phyloP scores from a whole-genome alignment of 306 rosid species.

The Prunus padus region DNA sequence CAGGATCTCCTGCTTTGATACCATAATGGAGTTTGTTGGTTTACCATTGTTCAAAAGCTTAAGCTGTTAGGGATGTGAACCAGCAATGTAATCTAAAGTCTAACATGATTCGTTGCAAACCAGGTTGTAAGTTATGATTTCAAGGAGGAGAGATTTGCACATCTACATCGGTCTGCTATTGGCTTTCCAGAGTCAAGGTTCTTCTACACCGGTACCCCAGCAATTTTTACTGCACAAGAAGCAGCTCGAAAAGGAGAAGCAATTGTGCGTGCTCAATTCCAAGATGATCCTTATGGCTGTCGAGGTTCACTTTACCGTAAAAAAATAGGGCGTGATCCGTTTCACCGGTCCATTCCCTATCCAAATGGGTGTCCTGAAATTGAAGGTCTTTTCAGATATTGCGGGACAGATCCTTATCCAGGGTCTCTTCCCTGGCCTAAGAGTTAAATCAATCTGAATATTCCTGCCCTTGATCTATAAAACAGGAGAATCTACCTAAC shows the following conservation, averaged over 20 bases:
- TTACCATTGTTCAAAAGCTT: background rate
- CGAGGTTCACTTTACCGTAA: slow-evolving; percentile 70
- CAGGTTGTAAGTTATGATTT: slow-evolving; percentile 95
- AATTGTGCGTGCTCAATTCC: slow-evolving; percentile 73
- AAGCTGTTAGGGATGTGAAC: background rate
- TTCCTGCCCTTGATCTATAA: background rate
- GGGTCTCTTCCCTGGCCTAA: slow-evolving; percentile 67
- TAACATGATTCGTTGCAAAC: slow-evolving; percentile 15
- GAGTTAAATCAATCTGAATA: background rate
- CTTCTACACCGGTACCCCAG: slow-evolving; percentile 77
- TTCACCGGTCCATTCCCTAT: slow-evolving; percentile 87
- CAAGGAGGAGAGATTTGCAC: slow-evolving; percentile 75
- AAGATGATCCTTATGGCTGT: slow-evolving; percentile 80
- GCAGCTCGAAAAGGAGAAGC: slow-evolving; percentile 84
- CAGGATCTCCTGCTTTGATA: slow-evolving; percentile 2
- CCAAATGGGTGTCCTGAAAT: slow-evolving; percentile 95
- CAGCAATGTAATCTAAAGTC: background rate
- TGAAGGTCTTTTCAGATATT: slow-evolving; percentile 75
- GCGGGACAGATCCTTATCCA: slow-evolving; percentile 70
- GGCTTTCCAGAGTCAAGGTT: slow-evolving; percentile 86
- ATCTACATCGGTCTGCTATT: slow-evolving; percentile 84
- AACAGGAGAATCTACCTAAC: slow-evolving; percentile 8
- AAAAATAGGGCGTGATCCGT: slow-evolving; percentile 80
- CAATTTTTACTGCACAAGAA: slow-evolving; percentile 55
- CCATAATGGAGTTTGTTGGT: background rate